Evolutionary conservation across 805 yeast species (phyloP), one percentile per base, ranked within the genome.

Genomic region (Cyberlindnera sargentensis): DNA sequence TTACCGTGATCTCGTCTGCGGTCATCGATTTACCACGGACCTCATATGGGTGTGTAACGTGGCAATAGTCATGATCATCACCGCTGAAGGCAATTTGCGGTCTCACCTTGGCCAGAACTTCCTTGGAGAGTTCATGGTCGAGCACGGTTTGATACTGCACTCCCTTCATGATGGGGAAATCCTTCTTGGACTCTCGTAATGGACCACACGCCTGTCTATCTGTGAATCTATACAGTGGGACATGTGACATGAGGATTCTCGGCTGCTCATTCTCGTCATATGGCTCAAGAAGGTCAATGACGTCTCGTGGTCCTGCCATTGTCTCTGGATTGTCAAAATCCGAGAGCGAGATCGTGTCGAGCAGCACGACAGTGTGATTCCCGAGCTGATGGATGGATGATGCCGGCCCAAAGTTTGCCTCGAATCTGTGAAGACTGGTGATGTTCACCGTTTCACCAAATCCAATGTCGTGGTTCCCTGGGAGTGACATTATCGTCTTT

Each of bases 391-490:
- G 55, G 11, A 64, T 66, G 11, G 75, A 71, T 23, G 73, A 70
- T 1, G 93, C 67, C 34, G 77, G 78, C 2, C 98, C 99, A 61
- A 88, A 91, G 57, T 69, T 73, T 1, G 80, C 66, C 34, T 73
- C 65, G 63, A 90, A 93, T 51, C 98, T 66, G 31, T 75, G 63
- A 37, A 75, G 63, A 25, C 82, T 78, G 1, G 69, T 62, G 26
- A 72, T 70, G 15, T 78, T 69, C 11, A 93, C 78, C 0, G 80
- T 78, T 46, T 80, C 76, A 28, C 93, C 96, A 64, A 84, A 91
- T 0, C 99, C 99, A 50, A 95, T 87, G 60, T 93, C 99, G 61
- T 93, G 99, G 59, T 93, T 93, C 2, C 99, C 99, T 0, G 96
- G 96, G 30, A 75, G 53, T n/a, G 71, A 65, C 68, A 67, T 60